phyloP scores from a whole-genome alignment of 108 stramenopile species.

The Craspedostauros australis region DNA sequence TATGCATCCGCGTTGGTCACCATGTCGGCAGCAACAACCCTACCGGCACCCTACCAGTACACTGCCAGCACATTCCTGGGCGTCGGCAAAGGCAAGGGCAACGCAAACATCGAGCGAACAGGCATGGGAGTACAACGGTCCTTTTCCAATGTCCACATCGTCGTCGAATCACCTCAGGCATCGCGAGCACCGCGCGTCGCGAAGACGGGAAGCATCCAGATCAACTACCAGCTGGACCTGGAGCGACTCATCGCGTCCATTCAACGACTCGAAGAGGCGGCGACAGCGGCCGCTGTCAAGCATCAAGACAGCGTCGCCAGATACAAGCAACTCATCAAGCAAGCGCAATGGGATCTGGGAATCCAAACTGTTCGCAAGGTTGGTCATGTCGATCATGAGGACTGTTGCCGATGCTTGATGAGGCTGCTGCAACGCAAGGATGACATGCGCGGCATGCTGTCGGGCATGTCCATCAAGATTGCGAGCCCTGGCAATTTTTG shows the following conservation, averaged over 20 bases:
- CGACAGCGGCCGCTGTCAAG: slow-evolving; percentile 16
- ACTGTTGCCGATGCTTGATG: slow-evolving; percentile 38
- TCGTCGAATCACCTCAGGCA: slow-evolving; percentile 54
- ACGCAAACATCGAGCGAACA: not conserved
- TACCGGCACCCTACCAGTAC: no score
- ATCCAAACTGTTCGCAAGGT: slow-evolving; percentile 22
- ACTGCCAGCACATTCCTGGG: not conserved
- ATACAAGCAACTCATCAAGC: slow-evolving; percentile 22
- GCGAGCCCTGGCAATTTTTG: slow-evolving; percentile 54
- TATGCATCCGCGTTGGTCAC: slow-evolving; percentile 1
- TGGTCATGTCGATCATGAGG: slow-evolving; percentile 22
- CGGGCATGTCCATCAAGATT: slow-evolving; percentile 54
- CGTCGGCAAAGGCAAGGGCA: not conserved
- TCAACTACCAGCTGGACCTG: slow-evolving; percentile 36
- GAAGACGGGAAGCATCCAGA: slow-evolving; percentile 52
- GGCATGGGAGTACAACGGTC: slow-evolving; percentile 5
- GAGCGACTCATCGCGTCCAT: slow-evolving; percentile 16
- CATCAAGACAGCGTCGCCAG: slow-evolving; percentile 11
- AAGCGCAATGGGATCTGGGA: slow-evolving; percentile 53
- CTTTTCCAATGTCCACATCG: slow-evolving; percentile 8
- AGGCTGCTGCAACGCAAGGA: slow-evolving; percentile 38
- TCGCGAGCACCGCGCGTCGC: slow-evolving; percentile 53
- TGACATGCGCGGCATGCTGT: slow-evolving; percentile 28
- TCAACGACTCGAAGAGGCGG: slow-evolving; percentile 10
- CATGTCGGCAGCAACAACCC: not conserved